Percentiles rank a stretch among this genome's conserved stretches.
These are phyloP conservation scores for Mucor racemosus DNA, from an alignment of 371 early-diverging fungal species.

Conservation along the genomic window DNA sequence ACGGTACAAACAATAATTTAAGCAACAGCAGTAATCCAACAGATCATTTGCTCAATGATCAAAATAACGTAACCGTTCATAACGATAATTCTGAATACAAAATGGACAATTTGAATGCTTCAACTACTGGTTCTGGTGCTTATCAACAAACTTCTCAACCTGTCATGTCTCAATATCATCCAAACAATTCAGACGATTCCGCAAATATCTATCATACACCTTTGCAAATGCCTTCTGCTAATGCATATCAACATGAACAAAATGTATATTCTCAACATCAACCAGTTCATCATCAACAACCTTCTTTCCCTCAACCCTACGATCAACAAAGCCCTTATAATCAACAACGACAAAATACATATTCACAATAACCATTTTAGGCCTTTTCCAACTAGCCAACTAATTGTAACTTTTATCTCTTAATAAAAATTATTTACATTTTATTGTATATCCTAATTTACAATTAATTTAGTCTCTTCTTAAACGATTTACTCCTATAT, in stretches of 20 bases:
- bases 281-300: neutral
- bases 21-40: conserved; percentile 10
- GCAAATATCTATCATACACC: neutral
- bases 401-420: neutral
- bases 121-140: neutral
- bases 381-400: no score
- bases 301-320: neutral
- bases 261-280: conserved; percentile 1
- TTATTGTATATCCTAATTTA: no score
- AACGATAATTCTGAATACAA: neutral
- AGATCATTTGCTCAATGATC: conserved; percentile 8
- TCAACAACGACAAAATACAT: neutral
- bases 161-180: neutral
- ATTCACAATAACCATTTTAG: conserved; percentile 2
- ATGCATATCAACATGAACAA: neutral
- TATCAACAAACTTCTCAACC: conserved; percentile 1
- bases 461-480: no score
- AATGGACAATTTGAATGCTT: neutral
- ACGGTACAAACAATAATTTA: neutral
- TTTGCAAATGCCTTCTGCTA: neutral
- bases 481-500: neutral
- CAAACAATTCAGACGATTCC: neutral
- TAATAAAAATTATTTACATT: neutral
- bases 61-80: neutral
- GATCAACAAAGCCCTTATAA: neutral